These are phyloP conservation scores for Cyberlindnera nakhonratchasimensis DNA, from an alignment of 805 yeast species.

Conservation along the genomic window DNA sequence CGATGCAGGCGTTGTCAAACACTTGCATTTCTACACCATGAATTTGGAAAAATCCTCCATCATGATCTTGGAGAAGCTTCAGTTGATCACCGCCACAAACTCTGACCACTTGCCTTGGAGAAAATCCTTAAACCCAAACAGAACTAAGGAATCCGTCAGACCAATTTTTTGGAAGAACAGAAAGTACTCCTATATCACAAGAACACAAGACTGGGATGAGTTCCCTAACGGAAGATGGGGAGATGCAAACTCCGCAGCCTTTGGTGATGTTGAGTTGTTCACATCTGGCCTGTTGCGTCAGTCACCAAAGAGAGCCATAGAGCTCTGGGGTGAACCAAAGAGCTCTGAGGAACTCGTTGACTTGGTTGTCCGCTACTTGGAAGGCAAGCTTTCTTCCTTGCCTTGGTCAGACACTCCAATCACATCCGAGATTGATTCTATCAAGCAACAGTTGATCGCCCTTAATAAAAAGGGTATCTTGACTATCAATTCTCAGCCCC, in stretches of 20 bases:
- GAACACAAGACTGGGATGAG: conserved; percentile 96
- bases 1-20: conserved; percentile 70
- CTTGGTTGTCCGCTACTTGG: conserved; percentile 64
- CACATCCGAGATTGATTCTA: conserved; percentile 66
- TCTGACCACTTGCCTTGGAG: conserved; percentile 73
- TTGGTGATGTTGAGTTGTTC: conserved; percentile 81
- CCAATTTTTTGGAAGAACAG: conserved; percentile 97
- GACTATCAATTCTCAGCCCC: conserved; percentile 93
- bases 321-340: conserved; percentile 85
- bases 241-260: conserved; percentile 95
- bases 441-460: conserved; percentile 54
- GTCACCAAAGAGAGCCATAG: conserved; percentile 72
- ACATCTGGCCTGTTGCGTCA: conserved; percentile 81
- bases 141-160: conserved; percentile 78
- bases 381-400: conserved; percentile 66
- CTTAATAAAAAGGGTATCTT: conserved; percentile 66
- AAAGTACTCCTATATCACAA: conserved; percentile 80
- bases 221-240: conserved; percentile 99
- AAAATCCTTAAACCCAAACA: conserved; percentile 75
- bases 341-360: conserved; percentile 54
- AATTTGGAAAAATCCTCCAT: conserved; percentile 88
- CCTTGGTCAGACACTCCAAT: conserved; percentile 97
- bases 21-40: conserved; percentile 96
- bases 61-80: conserved; percentile 78
- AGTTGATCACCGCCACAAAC: conserved; percentile 40